Evolutionary conservation across 2,329 filamentous ascomycete species (phyloP).

Genomic region (Clonostachys byssicola): DNA sequence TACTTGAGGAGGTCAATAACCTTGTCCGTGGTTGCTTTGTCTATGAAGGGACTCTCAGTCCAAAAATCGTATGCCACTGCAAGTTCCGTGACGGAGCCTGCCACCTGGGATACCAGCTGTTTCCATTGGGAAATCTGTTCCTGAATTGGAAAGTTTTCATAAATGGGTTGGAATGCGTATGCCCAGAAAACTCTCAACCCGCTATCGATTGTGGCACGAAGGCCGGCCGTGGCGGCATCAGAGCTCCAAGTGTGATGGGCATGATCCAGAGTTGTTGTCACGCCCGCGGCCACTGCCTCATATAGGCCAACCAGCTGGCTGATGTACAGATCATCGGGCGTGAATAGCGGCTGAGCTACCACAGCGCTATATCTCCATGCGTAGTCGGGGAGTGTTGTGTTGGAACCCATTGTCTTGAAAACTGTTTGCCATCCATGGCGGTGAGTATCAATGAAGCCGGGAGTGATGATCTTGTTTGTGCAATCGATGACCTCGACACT

Average conservation of each 20-base stretch:
- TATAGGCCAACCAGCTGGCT: conserved; percentile 40
- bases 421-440: conserved; percentile 53
- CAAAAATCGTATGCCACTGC: conserved; percentile 36
- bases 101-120: not conserved
- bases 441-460: conserved; percentile 55
- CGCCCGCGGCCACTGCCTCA: conserved; percentile 45
- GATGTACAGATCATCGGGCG: conserved; percentile 38
- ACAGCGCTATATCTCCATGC: conserved; percentile 29
- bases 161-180: conserved; percentile 28
- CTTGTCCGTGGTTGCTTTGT: too few species aligned
- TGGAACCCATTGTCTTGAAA: conserved; percentile 46
- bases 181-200: conserved; percentile 43
- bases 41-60: conserved; percentile 8
- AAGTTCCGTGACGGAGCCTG: conserved; percentile 20
- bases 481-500: conserved; percentile 29
- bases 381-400: conserved; percentile 45
- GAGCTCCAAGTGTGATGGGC: conserved; percentile 43
- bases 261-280: conserved; percentile 48
- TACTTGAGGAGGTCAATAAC: too few species aligned
- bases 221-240: conserved; percentile 33
- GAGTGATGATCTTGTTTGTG: conserved; percentile 44
- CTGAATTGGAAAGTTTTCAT: conserved; percentile 1
- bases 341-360: conserved; percentile 23
- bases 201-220: conserved; percentile 38
- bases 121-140: conserved; percentile 4